These are phyloP conservation scores for Plasmopara viticola DNA, from an alignment of 352 stramenopile genomes.

Conservation along the genomic window DNA sequence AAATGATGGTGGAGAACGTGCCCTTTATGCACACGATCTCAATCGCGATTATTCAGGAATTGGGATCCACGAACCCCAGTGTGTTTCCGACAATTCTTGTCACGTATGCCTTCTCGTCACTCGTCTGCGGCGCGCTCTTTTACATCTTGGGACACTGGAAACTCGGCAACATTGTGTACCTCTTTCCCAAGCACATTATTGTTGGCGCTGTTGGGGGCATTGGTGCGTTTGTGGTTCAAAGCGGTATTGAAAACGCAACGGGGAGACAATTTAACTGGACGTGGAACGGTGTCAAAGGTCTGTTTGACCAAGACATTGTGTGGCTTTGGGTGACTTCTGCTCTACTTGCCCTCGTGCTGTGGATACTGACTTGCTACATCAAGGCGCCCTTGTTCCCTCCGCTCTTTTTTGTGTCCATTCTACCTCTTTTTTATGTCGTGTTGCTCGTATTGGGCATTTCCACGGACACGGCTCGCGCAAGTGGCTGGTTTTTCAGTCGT, in stretches of 20 bases:
- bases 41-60: conserved; percentile 74
- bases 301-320: conserved; percentile 44
- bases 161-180: conserved; percentile 88
- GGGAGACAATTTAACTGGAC: conserved; percentile 61
- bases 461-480: conserved; percentile 44
- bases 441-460: conserved; percentile 48
- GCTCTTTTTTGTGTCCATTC: conserved; percentile 78
- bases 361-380: conserved; percentile 47
- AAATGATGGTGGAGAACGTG: conserved; percentile 96
- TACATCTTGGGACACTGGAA: conserved; percentile 86
- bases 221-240: conserved; percentile 79
- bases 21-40: conserved; percentile 92
- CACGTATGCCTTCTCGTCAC: conserved; percentile 82
- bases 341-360: conserved; percentile 41
- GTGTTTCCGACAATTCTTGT: conserved; percentile 89
- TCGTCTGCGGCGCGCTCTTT: conserved; percentile 88
- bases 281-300: conserved; percentile 32
- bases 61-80: conserved; percentile 63
- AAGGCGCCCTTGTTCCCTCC: conserved; percentile 64
- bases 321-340: conserved; percentile 71
- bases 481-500: conserved; percentile 74
- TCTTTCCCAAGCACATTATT: conserved; percentile 93
- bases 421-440: conserved; percentile 64
- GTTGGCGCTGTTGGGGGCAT: conserved; percentile 94
- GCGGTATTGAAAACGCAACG: conserved; percentile 81